Conservation (phyloP, 2,329 filamentous ascomycete genomes). For the Geosmithia putterillii region DNA sequence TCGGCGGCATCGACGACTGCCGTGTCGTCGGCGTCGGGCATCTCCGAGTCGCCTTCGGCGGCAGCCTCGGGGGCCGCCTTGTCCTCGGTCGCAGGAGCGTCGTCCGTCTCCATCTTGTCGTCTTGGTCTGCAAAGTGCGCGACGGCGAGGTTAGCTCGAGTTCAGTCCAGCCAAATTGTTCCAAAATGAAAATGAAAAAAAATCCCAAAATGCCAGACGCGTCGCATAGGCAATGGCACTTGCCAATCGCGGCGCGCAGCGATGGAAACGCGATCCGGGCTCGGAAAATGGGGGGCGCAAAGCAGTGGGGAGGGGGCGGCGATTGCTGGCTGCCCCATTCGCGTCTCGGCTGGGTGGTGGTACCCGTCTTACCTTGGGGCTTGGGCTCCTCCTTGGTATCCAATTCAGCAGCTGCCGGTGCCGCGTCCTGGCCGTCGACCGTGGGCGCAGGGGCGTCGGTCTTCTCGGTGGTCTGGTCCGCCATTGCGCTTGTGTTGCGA, state of each 20-base stretch:
- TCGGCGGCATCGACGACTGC: constrained; percentile 11
- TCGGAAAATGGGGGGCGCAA: neutral
- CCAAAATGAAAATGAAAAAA: neutral
- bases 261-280: neutral
- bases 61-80: constrained; percentile 11
- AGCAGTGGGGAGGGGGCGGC: neutral
- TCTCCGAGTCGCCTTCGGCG: constrained; percentile 41
- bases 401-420: constrained; percentile 9
- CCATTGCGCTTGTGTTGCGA: constrained; percentile 16
- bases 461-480: constrained; percentile 23
- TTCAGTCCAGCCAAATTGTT: neutral
- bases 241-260: constrained; percentile 14
- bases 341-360: neutral
- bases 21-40: constrained; percentile 13
- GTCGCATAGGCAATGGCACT: constrained; percentile 2
- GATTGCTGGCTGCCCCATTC: neutral
- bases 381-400: constrained; percentile 15
- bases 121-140: constrained; percentile 1
- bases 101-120: constrained; percentile 12
- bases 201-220: neutral
- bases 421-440: constrained; percentile 14
- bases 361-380: constrained; percentile 14
- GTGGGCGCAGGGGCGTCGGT: constrained; percentile 18
- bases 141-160: neutral
- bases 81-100: constrained; percentile 13